Evolutionary conservation across 1,139 yeast genomes (phyloP).

Genomic region (Taphrina communis): DNA sequence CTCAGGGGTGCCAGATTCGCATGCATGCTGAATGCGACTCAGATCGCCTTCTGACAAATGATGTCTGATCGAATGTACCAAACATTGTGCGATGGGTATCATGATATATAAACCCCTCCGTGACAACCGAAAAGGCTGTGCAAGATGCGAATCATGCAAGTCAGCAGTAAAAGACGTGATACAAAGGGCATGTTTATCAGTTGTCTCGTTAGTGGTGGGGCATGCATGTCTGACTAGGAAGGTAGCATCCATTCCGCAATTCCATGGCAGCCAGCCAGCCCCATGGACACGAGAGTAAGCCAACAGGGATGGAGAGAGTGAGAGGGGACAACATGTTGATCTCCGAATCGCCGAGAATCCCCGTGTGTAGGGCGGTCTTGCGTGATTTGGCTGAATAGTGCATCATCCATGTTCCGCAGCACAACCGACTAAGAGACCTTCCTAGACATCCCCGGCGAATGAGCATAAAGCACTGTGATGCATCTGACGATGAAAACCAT

Average conservation of each 20-base stretch:
- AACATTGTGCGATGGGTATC: not conserved
- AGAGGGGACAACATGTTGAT: not conserved
- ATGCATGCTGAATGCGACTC: not conserved
- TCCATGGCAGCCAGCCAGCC: not conserved
- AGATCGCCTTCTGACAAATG: not conserved
- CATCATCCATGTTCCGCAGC: not conserved
- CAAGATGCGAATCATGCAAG: slow-evolving; percentile 3
- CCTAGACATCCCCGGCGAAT: no score
- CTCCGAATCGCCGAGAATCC: not conserved
- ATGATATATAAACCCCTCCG: no score
- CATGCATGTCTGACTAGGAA: not conserved
- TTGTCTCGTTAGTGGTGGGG: not conserved
- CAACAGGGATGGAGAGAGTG: no score
- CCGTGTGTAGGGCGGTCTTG: not conserved
- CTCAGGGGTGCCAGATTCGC: slow-evolving; percentile 4
- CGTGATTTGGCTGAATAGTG: slow-evolving; percentile 15
- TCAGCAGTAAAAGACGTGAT: slow-evolving; percentile 11
- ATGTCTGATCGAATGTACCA: not conserved
- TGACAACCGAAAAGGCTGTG: not conserved
- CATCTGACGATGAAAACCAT: no score
- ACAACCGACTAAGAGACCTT: no score
- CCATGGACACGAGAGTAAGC: no score
- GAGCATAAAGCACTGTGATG: no score
- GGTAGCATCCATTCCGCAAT: not conserved
- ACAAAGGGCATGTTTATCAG: not conserved